Percentiles rank a stretch among this genome's conserved stretches.
Evolutionary conservation across 1,284 basidiomycete genomes (phyloP).

Genomic region (Xanthoconium separans): DNA sequence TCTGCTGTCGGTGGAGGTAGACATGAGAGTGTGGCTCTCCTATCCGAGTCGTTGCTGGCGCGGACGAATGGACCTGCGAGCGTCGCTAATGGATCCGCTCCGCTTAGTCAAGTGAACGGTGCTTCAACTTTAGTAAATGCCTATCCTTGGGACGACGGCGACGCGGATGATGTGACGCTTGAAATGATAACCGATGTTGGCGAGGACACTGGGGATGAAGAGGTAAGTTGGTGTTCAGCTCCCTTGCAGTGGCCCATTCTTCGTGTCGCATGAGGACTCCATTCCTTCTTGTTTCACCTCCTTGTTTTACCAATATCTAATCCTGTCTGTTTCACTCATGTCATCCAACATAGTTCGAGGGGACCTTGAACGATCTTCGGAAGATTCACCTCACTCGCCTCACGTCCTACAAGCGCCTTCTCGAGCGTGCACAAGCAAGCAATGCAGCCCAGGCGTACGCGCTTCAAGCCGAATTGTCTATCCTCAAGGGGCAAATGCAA

Average conservation of each 20-base stretch:
- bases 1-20: slow-evolving; percentile 18
- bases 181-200: slow-evolving; percentile 71
- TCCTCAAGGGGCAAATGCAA: slow-evolving; percentile 24
- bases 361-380: slow-evolving; percentile 53
- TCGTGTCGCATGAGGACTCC: background rate
- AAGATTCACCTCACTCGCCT: slow-evolving; percentile 62
- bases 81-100: slow-evolving; percentile 19
- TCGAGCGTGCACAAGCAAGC: slow-evolving; percentile 73
- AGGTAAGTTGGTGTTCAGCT: slow-evolving; percentile 41
- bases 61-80: slow-evolving; percentile 20
- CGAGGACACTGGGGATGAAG: slow-evolving; percentile 68
- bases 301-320: background rate
- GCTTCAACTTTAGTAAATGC: slow-evolving; percentile 22
- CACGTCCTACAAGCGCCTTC: slow-evolving; percentile 69
- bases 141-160: slow-evolving; percentile 32
- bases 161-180: slow-evolving; percentile 43
- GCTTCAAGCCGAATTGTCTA: slow-evolving; percentile 70
- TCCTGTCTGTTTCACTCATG: slow-evolving; percentile 8
- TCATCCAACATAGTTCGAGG: slow-evolving; percentile 48
- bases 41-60: slow-evolving; percentile 28
- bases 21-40: slow-evolving; percentile 13
- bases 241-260: background rate
- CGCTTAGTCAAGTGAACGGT: slow-evolving; percentile 25
- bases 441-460: slow-evolving; percentile 78
- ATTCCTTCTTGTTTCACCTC: background rate